A percentile compares a stretch with the other conserved stretches of the same genome.
Evolutionary conservation across 164 flowering plant species (phyloP).

Genomic region (Sedum album): DNA sequence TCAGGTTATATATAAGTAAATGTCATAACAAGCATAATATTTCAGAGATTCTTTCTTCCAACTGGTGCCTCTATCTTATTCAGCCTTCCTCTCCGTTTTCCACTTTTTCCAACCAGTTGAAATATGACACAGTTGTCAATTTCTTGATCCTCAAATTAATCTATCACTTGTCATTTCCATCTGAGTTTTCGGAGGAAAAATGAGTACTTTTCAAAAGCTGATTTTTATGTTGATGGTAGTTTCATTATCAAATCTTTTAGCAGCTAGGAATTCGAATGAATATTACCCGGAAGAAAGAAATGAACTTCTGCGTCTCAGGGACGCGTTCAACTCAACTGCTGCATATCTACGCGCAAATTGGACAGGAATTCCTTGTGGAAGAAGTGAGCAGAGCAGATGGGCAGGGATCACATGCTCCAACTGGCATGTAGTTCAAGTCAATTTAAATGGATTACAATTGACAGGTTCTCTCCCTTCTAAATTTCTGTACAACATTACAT

Average conservation of each 20-base stretch:
- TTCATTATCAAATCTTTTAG: background rate
- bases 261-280: background rate
- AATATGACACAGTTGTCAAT: background rate
- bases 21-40: background rate
- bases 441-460: constrained; percentile 26
- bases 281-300: constrained; percentile 28
- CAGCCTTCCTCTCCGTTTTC: background rate
- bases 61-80: background rate
- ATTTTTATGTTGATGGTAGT: background rate
- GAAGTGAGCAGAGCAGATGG: constrained; percentile 29
- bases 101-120: background rate
- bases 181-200: background rate
- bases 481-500: constrained; percentile 26
- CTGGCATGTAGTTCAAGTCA: constrained; percentile 25
- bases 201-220: background rate
- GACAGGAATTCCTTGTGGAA: constrained; percentile 44
- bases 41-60: background rate
- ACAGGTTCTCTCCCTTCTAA: constrained; percentile 32
- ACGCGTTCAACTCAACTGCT: constrained; percentile 18
- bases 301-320: constrained; percentile 32
- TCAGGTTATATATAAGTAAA: background rate
- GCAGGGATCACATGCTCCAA: constrained; percentile 29
- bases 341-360: constrained; percentile 27
- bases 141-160: background rate
- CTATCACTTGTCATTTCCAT: background rate